Base-by-base conservation (phyloP, 495 filamentous ascomycete species). In the Sordaria brevicollis region DNA sequence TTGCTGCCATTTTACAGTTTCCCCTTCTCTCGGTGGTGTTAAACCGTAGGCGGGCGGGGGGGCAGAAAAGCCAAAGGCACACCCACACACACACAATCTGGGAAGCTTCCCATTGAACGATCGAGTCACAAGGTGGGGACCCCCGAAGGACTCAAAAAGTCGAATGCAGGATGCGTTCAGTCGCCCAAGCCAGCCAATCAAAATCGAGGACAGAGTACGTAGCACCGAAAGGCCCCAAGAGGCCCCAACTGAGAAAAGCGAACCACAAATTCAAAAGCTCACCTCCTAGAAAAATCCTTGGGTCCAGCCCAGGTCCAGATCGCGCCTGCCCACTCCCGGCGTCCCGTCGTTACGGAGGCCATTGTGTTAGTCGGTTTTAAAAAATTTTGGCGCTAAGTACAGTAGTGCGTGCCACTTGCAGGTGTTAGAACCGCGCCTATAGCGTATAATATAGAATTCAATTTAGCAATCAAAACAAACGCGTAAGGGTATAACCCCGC, bases 21-120 rank as follows among this genome's bases (percentile, higher is more conserved):
- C 49, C 5, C 6, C 2, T 31, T 62, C 25, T 31, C 49, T 62
- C 25, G 49, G 21, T 62, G 49, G 49, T 62, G 25, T n/a, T 17
- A 62, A 31, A 25, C 49, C 49, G 49, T 13, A 25, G 49, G 49
- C 49, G 49, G 25, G 49, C 19, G 49, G 49, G 25, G 49, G 43
- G 49, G 49, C 49, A 21, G 49, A 62, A 62, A 62, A 31, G 49
- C 49, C 33, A 62, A 29, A 57, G 33, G 49, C 49, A 62, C 37
- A 17, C 54, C 38, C 57, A n/a, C n/a, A n/a, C n/a, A 35, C 37
- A 17, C 54, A 62, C 57, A 67, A 67, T 65, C 67, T 49, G 67
- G 70, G 57, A 70, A 73, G 75, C 70, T 71, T 76, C 72, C 72
- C 72, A 72, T 76, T 72, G 68, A 76, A 67, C 67, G 65, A 69